Base-by-base conservation (phyloP, 2,329 filamentous ascomycete genomes). In the Nannizziopsis arthrosporioides region DNA sequence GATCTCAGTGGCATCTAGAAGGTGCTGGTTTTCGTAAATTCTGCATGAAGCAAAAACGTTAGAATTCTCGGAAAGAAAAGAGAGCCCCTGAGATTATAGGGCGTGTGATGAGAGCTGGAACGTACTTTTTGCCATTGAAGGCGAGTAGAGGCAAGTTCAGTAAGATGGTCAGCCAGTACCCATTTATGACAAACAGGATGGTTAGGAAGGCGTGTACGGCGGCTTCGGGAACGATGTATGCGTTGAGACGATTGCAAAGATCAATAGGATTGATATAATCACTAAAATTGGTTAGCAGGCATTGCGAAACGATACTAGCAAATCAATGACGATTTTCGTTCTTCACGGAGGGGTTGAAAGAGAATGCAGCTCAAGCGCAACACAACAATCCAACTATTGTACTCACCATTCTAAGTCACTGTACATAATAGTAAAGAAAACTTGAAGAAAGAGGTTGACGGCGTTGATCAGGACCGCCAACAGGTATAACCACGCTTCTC, bases 341-440 rank as follows among this genome's bases (percentile, higher is more conserved):
- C 22, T 27, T 27, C 22, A 27, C 22, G 22, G 22, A 3, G 22
- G 22, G 22, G 22, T 27, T 27, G 22, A 27, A 30, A 44, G 15
- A 2, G 7, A 10, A 11, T 14, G 17, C 41, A 42, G n/a, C 1
- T 30, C 15, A 22, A 36, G 36, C 5, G 31, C 39, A 36, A 36
- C 31, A 9, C 7, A 17, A 35, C 17, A 35, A 7, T 9, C 15
- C 22, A 18, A 15, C 4, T 6, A 8, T 15, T 12, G n/a, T 32
- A 76, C 85, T 63, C 74, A 94, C 89, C 92, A 98, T 84, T 98
- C 92, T 63, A 98, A 73, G 77, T 98, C 92, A 71, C 87, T 94
- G 74, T 96, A 98, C 93, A 98, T 98, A 66, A 98, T 98, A 51
- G 92, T 98, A 75, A 98, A 98, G 79, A 98, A 98, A 61, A 98